Conservation (phyloP, 2,329 filamentous ascomycete species). For the Botrytis paeoniae region DNA sequence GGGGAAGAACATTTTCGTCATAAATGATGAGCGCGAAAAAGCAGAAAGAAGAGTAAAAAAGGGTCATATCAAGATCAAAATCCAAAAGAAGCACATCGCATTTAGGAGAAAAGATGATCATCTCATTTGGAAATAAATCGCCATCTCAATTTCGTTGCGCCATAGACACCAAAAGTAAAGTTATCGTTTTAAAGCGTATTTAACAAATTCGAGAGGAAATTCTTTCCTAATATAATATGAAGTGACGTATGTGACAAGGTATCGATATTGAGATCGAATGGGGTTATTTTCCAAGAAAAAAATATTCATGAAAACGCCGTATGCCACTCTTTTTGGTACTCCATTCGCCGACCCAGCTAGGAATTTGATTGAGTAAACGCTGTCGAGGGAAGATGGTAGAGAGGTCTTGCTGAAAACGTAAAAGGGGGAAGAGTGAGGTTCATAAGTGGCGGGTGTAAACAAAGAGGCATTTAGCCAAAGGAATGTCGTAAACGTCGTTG, state of each 20-base stretch:
- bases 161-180: constrained; percentile 19
- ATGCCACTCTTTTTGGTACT: constrained; percentile 38
- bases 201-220: constrained; percentile 14
- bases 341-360: constrained; percentile 36
- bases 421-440: constrained; percentile 19
- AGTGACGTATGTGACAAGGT: neutral
- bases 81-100: constrained; percentile 13
- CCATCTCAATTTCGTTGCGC: constrained; percentile 15
- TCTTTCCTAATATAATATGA: constrained; percentile 17
- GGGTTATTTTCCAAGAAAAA: constrained; percentile 12
- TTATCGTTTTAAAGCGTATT: constrained; percentile 10
- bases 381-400: constrained; percentile 29
- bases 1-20: neutral
- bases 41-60: constrained; percentile 1
- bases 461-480: constrained; percentile 23
- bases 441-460: constrained; percentile 13
- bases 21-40: neutral
- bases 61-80: constrained; percentile 12
- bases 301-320: constrained; percentile 31
- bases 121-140: constrained; percentile 15
- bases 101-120: neutral
- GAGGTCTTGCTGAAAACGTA: constrained; percentile 19
- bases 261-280: constrained; percentile 7
- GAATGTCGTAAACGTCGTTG: constrained; percentile 30
- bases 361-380: constrained; percentile 30